Evolutionary conservation across 352 stramenopile species (phyloP).

Genomic region (Phytophthora constricta): DNA sequence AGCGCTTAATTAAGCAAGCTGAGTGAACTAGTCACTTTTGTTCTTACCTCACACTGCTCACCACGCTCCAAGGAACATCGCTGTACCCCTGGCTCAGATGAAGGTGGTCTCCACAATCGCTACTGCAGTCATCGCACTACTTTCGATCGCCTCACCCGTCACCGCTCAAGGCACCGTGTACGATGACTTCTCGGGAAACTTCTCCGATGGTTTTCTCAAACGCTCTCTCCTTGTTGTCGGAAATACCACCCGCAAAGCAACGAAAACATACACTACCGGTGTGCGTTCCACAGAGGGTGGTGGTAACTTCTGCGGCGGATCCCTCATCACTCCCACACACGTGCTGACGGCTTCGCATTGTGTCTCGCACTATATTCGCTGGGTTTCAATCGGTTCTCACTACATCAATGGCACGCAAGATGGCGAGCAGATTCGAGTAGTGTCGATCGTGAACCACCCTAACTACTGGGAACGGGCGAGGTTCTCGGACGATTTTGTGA

Average conservation of each 20-base stretch:
- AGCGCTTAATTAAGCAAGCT: too few species aligned
- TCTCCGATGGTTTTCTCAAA: slow-evolving; percentile 36
- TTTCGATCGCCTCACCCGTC: not conserved
- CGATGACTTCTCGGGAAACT: not conserved
- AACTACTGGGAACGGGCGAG: not conserved
- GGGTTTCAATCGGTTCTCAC: slow-evolving; percentile 1
- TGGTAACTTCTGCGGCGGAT: slow-evolving; percentile 1
- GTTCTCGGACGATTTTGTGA: slow-evolving; percentile 40
- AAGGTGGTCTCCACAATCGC: not conserved
- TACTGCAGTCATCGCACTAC: not conserved
- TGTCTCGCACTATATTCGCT: not conserved
- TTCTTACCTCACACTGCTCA: too few species aligned
- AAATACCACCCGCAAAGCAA: slow-evolving; percentile 22
- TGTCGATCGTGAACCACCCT: not conserved
- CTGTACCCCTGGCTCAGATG: too few species aligned
- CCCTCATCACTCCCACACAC: not conserved
- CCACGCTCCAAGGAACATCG: too few species aligned
- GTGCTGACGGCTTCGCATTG: slow-evolving; percentile 1
- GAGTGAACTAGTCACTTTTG: too few species aligned
- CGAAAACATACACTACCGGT: slow-evolving; percentile 30
- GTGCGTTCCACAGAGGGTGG: slow-evolving; percentile 6
- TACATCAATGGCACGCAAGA: slow-evolving; percentile 2
- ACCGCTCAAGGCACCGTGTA: not conserved
- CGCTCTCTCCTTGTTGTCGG: not conserved
- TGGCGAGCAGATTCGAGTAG: not conserved